A percentile compares a stretch with the other conserved stretches of the same genome.
phyloP scores from a whole-genome alignment of 1,284 basidiomycete species.

The Austropuccinia psidii region DNA sequence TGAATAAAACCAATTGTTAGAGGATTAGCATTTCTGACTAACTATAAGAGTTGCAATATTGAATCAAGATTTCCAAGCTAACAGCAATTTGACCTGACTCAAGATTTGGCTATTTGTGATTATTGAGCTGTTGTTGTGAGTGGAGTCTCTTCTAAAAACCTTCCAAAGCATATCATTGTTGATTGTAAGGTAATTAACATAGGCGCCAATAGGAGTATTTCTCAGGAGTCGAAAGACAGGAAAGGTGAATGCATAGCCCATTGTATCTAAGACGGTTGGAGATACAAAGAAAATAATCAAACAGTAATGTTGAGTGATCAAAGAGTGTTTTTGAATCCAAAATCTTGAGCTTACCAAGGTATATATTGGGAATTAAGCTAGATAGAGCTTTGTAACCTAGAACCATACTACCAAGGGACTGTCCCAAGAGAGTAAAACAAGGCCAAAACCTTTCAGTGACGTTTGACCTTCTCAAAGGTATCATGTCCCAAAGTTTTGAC shows the following conservation, averaged over 20 bases:
- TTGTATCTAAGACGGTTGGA: conserved; percentile 84
- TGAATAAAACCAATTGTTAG: conserved; percentile 44
- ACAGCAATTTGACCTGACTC: conserved; percentile 67
- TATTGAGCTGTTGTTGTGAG: conserved; percentile 61
- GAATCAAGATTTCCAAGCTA: conserved; percentile 44
- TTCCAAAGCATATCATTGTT: conserved; percentile 86
- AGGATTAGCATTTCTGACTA: conserved; percentile 9
- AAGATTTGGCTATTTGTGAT: conserved; percentile 59
- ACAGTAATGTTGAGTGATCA: background rate
- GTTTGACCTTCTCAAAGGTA: no score
- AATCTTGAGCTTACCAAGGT: conserved; percentile 68
- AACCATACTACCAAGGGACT: conserved; percentile 76
- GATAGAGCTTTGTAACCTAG: conserved; percentile 71
- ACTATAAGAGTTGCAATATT: background rate
- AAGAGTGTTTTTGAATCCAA: no score
- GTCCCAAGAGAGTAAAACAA: conserved; percentile 79
- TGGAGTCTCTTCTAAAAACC: conserved; percentile 57
- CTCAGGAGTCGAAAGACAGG: conserved; percentile 61
- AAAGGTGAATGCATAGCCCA: conserved; percentile 95
- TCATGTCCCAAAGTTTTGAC: background rate
- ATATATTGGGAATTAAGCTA: conserved; percentile 72
- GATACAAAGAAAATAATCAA: conserved; percentile 17
- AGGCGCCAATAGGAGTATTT: conserved; percentile 64
- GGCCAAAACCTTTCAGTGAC: conserved; percentile 55
- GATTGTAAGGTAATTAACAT: conserved; percentile 95